phyloP scores from a whole-genome alignment of 2,329 filamentous ascomycete species.

The Coniochaeta prunicola region DNA sequence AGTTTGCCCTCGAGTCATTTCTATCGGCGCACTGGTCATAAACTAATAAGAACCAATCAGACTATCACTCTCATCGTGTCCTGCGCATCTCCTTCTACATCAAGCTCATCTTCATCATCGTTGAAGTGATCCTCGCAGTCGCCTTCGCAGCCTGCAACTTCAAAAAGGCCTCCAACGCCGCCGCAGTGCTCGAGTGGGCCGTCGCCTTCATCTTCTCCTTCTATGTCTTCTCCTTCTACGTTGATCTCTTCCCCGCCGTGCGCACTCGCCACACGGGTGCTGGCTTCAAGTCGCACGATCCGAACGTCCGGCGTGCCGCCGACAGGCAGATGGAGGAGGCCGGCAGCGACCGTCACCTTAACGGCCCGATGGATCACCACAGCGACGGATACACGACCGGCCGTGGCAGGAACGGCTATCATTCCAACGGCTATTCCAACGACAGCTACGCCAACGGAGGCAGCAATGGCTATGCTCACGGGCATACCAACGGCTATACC shows the following conservation, averaged over 20 bases:
- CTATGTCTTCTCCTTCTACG: slow-evolving; percentile 78
- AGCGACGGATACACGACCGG: neutral
- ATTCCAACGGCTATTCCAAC: neutral
- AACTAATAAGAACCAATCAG: slow-evolving; percentile 21
- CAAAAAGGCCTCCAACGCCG: slow-evolving; percentile 48
- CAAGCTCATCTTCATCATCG: slow-evolving; percentile 76
- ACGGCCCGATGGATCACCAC: neutral
- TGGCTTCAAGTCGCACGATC: slow-evolving; percentile 3
- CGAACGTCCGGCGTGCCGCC: slow-evolving; percentile 5
- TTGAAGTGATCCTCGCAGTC: slow-evolving; percentile 68
- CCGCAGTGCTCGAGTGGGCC: slow-evolving; percentile 72
- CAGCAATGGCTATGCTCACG: neutral
- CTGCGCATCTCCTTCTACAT: slow-evolving; percentile 77
- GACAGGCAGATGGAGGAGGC: slow-evolving; percentile 3
- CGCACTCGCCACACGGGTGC: slow-evolving; percentile 33
- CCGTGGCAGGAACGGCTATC: neutral
- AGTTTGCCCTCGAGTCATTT: slow-evolving; percentile 16
- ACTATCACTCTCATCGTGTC: slow-evolving; percentile 67
- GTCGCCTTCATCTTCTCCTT: slow-evolving; percentile 81
- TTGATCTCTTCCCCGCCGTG: slow-evolving; percentile 79
- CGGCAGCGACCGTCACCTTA: slow-evolving; percentile 1
- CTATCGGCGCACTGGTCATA: neutral
- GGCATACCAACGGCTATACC: neutral
- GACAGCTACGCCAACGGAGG: neutral
- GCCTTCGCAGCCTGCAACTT: slow-evolving; percentile 59